A percentile compares a stretch with the other conserved stretches of the same genome.
Evolutionary conservation across 2,329 filamentous ascomycete genomes (phyloP).

Genomic region (Aspergillus caelatus): DNA sequence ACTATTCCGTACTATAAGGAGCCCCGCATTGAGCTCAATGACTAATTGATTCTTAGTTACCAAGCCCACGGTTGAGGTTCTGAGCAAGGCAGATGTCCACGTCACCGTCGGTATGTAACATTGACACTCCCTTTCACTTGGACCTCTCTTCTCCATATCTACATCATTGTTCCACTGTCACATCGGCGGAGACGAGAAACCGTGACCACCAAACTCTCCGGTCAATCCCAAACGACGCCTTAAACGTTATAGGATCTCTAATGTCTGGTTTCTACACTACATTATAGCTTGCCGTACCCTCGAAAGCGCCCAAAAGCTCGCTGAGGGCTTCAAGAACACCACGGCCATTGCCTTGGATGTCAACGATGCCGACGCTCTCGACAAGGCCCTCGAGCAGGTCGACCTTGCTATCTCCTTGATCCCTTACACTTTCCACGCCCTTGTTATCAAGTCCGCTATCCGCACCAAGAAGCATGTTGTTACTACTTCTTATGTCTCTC

Average conservation of each 20-base stretch:
- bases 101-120: slow-evolving; percentile 65
- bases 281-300: slow-evolving; percentile 76
- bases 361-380: slow-evolving; percentile 72
- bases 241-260: background rate
- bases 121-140: background rate
- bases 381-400: slow-evolving; percentile 76
- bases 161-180: background rate
- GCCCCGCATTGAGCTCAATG: slow-evolving; percentile 20
- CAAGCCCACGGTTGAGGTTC: slow-evolving; percentile 66
- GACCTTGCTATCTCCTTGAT: slow-evolving; percentile 82
- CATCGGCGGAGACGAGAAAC: background rate
- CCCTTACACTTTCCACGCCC: slow-evolving; percentile 86
- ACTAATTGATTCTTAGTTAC: slow-evolving; percentile 47
- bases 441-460: slow-evolving; percentile 92
- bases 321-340: slow-evolving; percentile 71
- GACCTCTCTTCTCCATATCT: background rate
- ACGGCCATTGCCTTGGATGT: slow-evolving; percentile 83
- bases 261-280: background rate
- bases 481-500: slow-evolving; percentile 90
- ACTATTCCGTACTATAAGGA: background rate
- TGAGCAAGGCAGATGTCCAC: slow-evolving; percentile 61
- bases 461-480: slow-evolving; percentile 94
- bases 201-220: background rate
- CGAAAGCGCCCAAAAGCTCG: slow-evolving; percentile 73
- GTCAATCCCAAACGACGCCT: background rate